These are phyloP conservation scores for Pistacia integerrima DNA, from an alignment of 345 rosid species.

Conservation along the genomic window DNA sequence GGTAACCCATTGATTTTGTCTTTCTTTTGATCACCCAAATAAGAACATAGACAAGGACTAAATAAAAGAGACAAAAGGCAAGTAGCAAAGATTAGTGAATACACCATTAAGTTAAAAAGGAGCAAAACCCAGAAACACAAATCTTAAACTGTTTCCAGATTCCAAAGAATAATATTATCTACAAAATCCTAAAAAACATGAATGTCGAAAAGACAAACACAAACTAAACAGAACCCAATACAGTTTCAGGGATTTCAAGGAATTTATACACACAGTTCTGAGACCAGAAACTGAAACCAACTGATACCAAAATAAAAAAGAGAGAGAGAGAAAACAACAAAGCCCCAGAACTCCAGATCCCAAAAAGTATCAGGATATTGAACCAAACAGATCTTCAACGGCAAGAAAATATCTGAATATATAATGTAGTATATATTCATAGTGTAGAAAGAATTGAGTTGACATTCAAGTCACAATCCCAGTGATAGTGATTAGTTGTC, in stretches of 20 bases:
- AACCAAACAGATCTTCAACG: not conserved
- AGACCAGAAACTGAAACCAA: constrained; percentile 3
- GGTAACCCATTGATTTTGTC: constrained; percentile 72
- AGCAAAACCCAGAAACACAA: constrained; percentile 33
- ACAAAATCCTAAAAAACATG: constrained; percentile 9
- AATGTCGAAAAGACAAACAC: not conserved
- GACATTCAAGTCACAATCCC: constrained; percentile 16
- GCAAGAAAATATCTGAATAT: not conserved
- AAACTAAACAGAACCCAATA: not conserved
- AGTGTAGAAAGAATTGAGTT: not conserved
- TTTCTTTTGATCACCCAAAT: constrained; percentile 44
- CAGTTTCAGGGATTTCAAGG: constrained; percentile 8
- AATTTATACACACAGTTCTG: not conserved
- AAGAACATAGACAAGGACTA: constrained; percentile 29
- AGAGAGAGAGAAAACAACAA: not conserved
- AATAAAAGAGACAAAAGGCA: constrained; percentile 29
- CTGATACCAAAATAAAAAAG: not conserved
- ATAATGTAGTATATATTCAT: not conserved
- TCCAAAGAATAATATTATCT: not conserved
- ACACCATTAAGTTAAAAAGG: constrained; percentile 39
- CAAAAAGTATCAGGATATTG: constrained; percentile 20
- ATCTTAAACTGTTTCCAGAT: constrained; percentile 23
- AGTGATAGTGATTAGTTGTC: constrained; percentile 22
- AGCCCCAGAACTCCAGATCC: constrained; percentile 21
- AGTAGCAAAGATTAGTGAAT: constrained; percentile 15